Conservation (phyloP, 805 yeast species). For the Metschnikowia bowlesiae region DNA sequence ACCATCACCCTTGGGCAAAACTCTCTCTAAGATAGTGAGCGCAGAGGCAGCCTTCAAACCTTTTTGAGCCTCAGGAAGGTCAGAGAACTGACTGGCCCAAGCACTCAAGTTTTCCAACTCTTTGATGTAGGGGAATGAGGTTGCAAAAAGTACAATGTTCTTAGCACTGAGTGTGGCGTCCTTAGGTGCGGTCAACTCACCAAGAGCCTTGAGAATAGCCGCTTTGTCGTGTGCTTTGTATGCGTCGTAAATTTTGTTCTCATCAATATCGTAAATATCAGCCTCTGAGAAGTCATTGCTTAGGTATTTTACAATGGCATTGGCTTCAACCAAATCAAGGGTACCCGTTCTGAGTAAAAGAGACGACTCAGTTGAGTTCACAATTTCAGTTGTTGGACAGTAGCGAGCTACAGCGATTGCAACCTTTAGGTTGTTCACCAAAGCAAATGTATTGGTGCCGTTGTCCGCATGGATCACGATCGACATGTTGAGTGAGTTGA, state of each 20-base stretch:
- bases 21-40: constrained; percentile 41
- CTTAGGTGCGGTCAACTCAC: constrained; percentile 10
- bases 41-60: constrained; percentile 47
- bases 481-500: constrained; percentile 8
- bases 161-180: constrained; percentile 39
- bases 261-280: constrained; percentile 39
- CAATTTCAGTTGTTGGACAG: constrained; percentile 14
- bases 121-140: constrained; percentile 45
- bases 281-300: constrained; percentile 43
- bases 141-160: constrained; percentile 56
- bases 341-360: constrained; percentile 30
- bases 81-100: constrained; percentile 44
- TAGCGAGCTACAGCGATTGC: constrained; percentile 20
- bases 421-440: constrained; percentile 24
- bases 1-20: constrained; percentile 39
- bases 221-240: constrained; percentile 33
- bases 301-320: constrained; percentile 65
- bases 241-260: constrained; percentile 39
- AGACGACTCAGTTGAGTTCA: constrained; percentile 21
- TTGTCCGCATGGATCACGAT: constrained; percentile 14
- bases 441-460: constrained; percentile 17
- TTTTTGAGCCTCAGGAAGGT: constrained; percentile 34
- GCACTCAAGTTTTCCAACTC: constrained; percentile 12
- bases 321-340: constrained; percentile 56
- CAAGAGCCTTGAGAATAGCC: constrained; percentile 11